Evolutionary conservation across 768 basidiomycete species (phyloP).

Genomic region (Collybiopsis confluens): DNA sequence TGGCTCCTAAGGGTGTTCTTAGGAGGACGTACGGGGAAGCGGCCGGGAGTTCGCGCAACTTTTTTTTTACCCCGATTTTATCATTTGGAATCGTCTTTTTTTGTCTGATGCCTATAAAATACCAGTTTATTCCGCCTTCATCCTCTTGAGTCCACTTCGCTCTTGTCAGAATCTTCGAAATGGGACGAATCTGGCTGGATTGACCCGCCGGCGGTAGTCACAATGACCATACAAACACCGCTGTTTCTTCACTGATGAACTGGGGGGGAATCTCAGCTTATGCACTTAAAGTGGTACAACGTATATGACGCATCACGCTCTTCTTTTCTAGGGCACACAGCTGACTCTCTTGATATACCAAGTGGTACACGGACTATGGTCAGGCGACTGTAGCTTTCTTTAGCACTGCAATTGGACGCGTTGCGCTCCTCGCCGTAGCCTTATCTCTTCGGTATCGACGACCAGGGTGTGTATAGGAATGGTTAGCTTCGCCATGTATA

Average conservation of each 20-base stretch:
- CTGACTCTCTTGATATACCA: background rate
- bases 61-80: no score
- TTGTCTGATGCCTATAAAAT: no score
- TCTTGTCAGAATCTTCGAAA: constrained; percentile 6
- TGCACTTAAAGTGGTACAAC: constrained; percentile 21
- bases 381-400: constrained; percentile 25
- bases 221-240: constrained; percentile 16
- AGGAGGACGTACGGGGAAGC: no score
- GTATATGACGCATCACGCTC: constrained; percentile 19
- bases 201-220: constrained; percentile 20
- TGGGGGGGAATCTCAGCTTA: constrained; percentile 16
- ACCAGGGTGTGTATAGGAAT: background rate
- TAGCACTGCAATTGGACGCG: constrained; percentile 19
- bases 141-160: background rate
- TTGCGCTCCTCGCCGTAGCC: constrained; percentile 11
- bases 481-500: no score
- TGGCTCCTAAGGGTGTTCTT: no score
- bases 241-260: constrained; percentile 18
- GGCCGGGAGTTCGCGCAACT: no score
- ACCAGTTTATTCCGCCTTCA: no score
- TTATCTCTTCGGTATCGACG: constrained; percentile 10
- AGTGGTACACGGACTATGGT: constrained; percentile 29
- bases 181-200: constrained; percentile 24
- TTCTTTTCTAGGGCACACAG: background rate
- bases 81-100: no score